Evolutionary conservation across 106 monocot genomes (phyloP), one percentile per base, ranked within the genome.

Genomic region (Apostasia shenzhenica): DNA sequence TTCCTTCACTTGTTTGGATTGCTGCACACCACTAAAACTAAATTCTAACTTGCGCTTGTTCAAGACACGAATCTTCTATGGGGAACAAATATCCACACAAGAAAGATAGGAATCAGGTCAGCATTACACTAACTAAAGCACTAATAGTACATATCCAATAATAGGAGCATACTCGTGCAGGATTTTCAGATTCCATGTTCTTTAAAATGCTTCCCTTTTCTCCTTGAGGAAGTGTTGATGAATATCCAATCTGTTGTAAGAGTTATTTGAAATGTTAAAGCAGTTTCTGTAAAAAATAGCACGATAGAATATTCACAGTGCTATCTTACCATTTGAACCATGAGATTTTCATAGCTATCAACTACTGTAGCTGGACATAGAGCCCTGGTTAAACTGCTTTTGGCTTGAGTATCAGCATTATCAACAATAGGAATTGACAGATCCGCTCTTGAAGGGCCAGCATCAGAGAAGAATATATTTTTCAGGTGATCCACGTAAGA

Each of bases 121-220:
- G n/a, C 9, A 9, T 39, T 47, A 39, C 44, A 66, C 38, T 61
- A 61, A 64, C n/a, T 5, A 67, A 48, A 8, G 14, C 9, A 67
- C 6, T 41, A 7, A 0, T 54, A 68, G 13, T 3, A 47, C 5
- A 57, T 2, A 55, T 26, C 8, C 45, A 45, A 41, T 6, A 45
- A 69, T 45, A 57, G 14, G 8, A 61, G 41, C 65, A 65, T 74
- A 57, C 65, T 53, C 48, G 8, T 40, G 66, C 11, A 57, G 57
- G 11, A 12, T 48, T 55, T 46, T 55, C 46, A 66, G 45, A 57
- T 48, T 66, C 66, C 47, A 38, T n/a, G 57, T 74, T 57, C 8
- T 57, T 74, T 37, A 13, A 74, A 55, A 74, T 40, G 40, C 14
- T 66, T 66, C 6, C 39, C 39, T 65, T 13, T 74, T 74, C 37